Conservation (phyloP, 2,329 filamentous ascomycete species). For the Xylaria sp. region DNA sequence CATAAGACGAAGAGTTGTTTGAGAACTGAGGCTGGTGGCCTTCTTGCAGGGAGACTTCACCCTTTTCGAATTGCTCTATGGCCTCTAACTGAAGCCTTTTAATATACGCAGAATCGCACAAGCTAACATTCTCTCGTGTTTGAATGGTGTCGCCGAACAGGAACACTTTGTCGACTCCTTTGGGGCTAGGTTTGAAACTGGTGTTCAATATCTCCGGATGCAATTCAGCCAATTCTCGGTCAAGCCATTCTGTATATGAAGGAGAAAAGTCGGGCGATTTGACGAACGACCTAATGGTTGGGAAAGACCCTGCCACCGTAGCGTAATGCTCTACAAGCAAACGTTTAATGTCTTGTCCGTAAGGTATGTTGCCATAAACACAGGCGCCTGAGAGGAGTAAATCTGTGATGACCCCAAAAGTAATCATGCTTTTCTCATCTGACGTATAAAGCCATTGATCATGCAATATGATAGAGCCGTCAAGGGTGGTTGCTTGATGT, state of each 20-base stretch:
- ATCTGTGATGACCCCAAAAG: constrained; percentile 15
- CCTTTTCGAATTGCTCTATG: constrained; percentile 8
- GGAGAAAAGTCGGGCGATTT: background rate
- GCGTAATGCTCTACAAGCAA: background rate
- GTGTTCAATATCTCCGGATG: background rate
- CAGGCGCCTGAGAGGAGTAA: constrained; percentile 20
- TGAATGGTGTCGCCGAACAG: background rate
- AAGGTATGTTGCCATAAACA: background rate
- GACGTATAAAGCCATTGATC: constrained; percentile 18
- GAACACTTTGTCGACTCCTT: background rate
- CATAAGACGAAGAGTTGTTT: constrained; percentile 23
- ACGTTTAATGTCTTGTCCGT: constrained; percentile 15
- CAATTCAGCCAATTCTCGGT: background rate
- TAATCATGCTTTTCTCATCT: background rate
- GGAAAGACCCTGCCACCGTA: constrained; percentile 4
- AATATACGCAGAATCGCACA: background rate
- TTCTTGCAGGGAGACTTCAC: constrained; percentile 1
- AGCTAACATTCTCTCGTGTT: background rate
- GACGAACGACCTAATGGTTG: background rate
- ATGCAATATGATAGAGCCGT: background rate
- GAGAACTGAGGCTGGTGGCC: constrained; percentile 12
- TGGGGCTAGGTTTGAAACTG: background rate
- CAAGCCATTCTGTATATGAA: background rate
- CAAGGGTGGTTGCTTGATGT: constrained; percentile 17
- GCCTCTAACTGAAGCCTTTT: background rate